Percentiles rank a stretch among this genome's conserved stretches.
phyloP scores from a whole-genome alignment of 2,329 filamentous ascomycete species.

The Monosporascus sp. region DNA sequence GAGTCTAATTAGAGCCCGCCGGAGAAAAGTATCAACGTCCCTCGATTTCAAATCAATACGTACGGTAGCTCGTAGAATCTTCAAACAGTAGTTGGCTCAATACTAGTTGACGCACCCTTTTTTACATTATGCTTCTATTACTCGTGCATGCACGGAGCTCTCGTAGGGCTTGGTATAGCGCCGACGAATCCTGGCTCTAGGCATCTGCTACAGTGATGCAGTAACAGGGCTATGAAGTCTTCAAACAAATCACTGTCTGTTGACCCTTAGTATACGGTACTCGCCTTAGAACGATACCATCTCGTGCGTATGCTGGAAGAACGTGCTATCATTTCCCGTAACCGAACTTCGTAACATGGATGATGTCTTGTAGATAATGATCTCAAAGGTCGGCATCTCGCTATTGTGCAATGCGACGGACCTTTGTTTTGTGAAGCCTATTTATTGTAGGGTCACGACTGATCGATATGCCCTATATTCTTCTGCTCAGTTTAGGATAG shows the following conservation, averaged over 20 bases:
- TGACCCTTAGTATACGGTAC: conserved; percentile 18
- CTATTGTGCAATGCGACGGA: conserved; percentile 22
- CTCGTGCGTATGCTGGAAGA: conserved; percentile 21
- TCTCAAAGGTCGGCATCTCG: conserved; percentile 26
- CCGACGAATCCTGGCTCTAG: conserved; percentile 24
- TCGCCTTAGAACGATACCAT: conserved; percentile 13
- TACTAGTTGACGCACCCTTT: too few species aligned
- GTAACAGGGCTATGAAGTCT: conserved; percentile 22
- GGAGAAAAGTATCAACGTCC: too few species aligned
- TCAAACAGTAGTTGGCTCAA: too few species aligned
- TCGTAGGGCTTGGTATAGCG: too few species aligned
- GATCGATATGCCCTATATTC: conserved; percentile 19
- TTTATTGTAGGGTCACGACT: background rate
- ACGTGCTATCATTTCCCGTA: conserved; percentile 7
- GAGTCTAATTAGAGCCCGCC: too few species aligned
- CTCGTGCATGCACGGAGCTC: too few species aligned
- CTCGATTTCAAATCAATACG: too few species aligned
- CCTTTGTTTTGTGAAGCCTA: conserved; percentile 16
- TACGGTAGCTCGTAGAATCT: too few species aligned
- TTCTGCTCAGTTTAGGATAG: background rate
- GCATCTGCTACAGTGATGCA: conserved; percentile 20
- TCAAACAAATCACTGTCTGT: conserved; percentile 19
- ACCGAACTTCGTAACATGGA: conserved; percentile 12
- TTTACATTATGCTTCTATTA: too few species aligned
- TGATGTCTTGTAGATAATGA: conserved; percentile 25